phyloP scores from a whole-genome alignment of 371 early-diverging fungal species.

The Apophysomyces trapeziformis region DNA sequence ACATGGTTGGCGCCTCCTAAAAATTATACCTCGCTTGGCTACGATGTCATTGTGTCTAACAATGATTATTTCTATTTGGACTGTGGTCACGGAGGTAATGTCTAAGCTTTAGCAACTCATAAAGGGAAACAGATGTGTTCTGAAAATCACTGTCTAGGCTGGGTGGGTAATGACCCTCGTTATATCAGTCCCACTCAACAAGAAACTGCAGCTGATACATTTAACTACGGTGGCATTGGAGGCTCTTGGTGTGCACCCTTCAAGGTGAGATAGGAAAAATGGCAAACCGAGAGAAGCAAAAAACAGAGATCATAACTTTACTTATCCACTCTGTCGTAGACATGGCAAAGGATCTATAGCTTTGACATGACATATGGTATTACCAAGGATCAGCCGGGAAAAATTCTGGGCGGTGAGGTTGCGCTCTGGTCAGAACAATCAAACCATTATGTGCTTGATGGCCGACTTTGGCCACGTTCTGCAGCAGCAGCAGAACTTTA shows the following conservation, averaged over 20 bases:
- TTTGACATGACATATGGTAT: constrained; percentile 70
- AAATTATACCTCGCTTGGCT: constrained; percentile 52
- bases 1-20: constrained; percentile 56
- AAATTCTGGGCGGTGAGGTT: constrained; percentile 54
- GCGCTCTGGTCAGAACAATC: constrained; percentile 78
- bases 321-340: constrained; percentile 39
- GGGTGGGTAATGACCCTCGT: constrained; percentile 46
- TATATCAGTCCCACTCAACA: constrained; percentile 44
- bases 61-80: constrained; percentile 73
- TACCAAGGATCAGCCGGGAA: constrained; percentile 49
- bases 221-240: constrained; percentile 55
- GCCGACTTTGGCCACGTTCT: constrained; percentile 74
- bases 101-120: neutral
- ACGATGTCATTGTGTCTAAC: constrained; percentile 61
- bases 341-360: constrained; percentile 80
- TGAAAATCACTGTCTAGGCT: constrained; percentile 27
- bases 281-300: neutral
- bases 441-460: constrained; percentile 65
- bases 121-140: neutral
- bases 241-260: constrained; percentile 74
- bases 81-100: constrained; percentile 68
- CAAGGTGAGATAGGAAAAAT: constrained; percentile 22
- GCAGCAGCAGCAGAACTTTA: constrained; percentile 74
- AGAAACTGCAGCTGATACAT: constrained; percentile 29
- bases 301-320: neutral